Evolutionary conservation across 2,329 filamentous ascomycete genomes (phyloP), one percentile per base, ranked within the genome.

Genomic region (Botryotinia calthae): DNA sequence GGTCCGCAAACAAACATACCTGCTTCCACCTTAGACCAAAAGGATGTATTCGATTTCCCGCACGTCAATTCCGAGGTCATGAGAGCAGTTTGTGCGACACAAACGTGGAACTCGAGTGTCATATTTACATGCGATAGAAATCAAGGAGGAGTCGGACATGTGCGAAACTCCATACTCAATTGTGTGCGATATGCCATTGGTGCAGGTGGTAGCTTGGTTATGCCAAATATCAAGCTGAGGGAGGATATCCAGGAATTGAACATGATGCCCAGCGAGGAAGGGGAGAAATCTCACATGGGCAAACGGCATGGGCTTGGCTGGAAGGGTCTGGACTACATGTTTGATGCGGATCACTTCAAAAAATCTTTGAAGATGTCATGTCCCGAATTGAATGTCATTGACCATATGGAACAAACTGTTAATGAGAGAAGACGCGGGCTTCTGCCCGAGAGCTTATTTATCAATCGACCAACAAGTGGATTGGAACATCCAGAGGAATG

Each of bases 121-220:
- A 73, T 84, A 2, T 84, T 84, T 70, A 82, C 77, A 44, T 84
- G 83, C 76, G 82, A 83, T 65, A 82, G 80, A 9, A 82, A 82
- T 70, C 80, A 81, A 46, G 83, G 82, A 51, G 82, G 82, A 40
- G 79, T 84, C 64, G 82, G 81, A 56, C 82, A 83, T 79, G 76
- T 84, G 54, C 79, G 82, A 42, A 82, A 83, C 72, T 82, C 82
- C 74, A 82, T 84, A 31, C 75, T 84, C 5, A 83, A 82, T 66
- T 84, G 82, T 75, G 79, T 84, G 8, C 79, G 82, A 28, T 84
- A 82, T 69, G 81, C 82, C 7, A 83, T 84, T 61, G 77, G 79
- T 64, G 82, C 78, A 42, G 82, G 82, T 10, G 82, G 76, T 51
- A 79, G 79, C 0, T 58, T 83, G 1, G 82, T 83, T 4, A 56